These are phyloP conservation scores for Nannochloropsis gaditana DNA, from an alignment of 108 stramenopile species.

Conservation along the genomic window DNA sequence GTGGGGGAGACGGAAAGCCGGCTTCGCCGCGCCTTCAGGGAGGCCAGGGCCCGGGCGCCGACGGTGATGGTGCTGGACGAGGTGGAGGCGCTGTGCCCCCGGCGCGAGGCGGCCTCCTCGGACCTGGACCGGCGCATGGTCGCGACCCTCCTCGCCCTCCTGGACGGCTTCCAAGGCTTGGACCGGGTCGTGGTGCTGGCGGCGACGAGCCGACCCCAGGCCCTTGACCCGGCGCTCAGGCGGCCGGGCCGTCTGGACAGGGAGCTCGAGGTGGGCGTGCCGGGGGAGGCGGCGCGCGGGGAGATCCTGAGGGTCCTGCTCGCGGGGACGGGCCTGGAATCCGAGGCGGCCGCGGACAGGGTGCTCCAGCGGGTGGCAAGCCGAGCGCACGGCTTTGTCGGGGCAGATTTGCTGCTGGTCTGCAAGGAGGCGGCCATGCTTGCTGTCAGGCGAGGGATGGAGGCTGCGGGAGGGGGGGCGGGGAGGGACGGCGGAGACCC, in stretches of 20 bases:
- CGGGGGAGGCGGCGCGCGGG: conserved; percentile 38
- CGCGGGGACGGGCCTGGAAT: conserved; percentile 26
- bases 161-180: conserved; percentile 47
- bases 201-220: conserved; percentile 36
- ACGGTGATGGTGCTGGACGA: conserved; percentile 55
- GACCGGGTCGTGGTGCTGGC: conserved; percentile 39
- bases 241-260: conserved; percentile 55
- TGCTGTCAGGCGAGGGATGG: conserved; percentile 26
- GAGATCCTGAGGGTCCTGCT: conserved; percentile 39
- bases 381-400: conserved; percentile 53
- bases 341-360: not conserved
- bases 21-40: conserved; percentile 41
- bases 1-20: conserved; percentile 54
- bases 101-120: conserved; percentile 42
- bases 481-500: not conserved
- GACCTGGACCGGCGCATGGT: conserved; percentile 49
- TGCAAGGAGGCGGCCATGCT: conserved; percentile 45
- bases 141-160: conserved; percentile 46
- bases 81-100: conserved; percentile 53
- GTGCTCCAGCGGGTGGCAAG: conserved; percentile 29
- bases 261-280: conserved; percentile 54
- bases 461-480: not conserved
- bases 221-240: conserved; percentile 52
- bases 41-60: conserved; percentile 39
- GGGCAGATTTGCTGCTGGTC: conserved; percentile 51